Evolutionary conservation across 2,329 filamentous ascomycete species (phyloP).

Genomic region (Beauveria varroae): DNA sequence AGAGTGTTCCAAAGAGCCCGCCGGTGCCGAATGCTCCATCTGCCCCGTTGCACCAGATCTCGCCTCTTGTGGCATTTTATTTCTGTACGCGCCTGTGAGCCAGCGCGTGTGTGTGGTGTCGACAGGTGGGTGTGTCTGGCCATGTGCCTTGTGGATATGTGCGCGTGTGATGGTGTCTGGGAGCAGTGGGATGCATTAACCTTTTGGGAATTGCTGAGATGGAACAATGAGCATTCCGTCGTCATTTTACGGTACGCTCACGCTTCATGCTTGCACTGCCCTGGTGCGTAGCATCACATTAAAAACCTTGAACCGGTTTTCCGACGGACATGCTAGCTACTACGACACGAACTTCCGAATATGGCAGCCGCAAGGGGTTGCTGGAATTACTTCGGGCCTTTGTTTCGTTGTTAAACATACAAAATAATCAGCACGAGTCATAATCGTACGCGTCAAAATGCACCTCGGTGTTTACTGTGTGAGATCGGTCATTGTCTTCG

Average conservation of each 20-base stretch:
- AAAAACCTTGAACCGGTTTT: background rate
- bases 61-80: background rate
- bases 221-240: background rate
- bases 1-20: background rate
- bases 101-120: background rate
- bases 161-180: background rate
- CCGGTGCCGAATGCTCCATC: conserved; percentile 3
- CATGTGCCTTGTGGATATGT: background rate
- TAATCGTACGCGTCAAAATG: background rate
- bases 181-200: background rate
- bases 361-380: background rate
- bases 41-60: conserved; percentile 11
- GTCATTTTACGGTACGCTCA: background rate
- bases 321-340: background rate
- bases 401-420: background rate
- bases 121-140: background rate
- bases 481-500: background rate
- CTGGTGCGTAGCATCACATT: background rate
- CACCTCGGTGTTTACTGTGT: conserved; percentile 4
- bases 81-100: background rate
- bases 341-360: background rate
- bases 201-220: no score
- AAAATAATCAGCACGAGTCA: conserved; percentile 1
- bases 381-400: background rate
- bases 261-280: background rate